Evolutionary conservation across 768 basidiomycete genomes (phyloP), one percentile per base, ranked within the genome.

Genomic region (Russula sp.): DNA sequence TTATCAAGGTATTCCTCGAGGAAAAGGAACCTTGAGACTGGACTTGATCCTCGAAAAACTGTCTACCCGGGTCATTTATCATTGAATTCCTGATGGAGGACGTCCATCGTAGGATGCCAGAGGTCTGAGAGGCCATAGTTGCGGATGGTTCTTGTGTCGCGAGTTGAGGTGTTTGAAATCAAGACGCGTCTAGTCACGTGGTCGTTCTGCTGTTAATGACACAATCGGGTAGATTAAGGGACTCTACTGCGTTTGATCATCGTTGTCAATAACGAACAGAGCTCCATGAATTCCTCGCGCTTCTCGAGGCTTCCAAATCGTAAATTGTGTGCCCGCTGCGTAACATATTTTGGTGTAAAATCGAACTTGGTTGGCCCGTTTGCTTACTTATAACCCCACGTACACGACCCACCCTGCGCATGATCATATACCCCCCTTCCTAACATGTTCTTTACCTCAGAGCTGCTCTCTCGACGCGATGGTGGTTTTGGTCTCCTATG

Each of bases 401-500:
- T 5, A n/a, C n/a, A 14, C 38, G 38, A 18, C 8, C 14, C 14
- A 13, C 50, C 28, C 20, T 34, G 48, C 24, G 16, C 54, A 34
- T 63, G 57, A 58, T 16, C 22, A 20, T 13, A 18, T 28, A 52
- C 46, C 16, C 34, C 18, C 16, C 28, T 36, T 55, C 24, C 20
- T 30, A 24, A 3, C 46, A 93, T 96, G 93, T 96, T 96, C 79
- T 96, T 92, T 75, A 84, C 90, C 49, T 79, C 88, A 8, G 92
- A 94, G 57, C 76, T 95, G 5, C 78, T 96, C 28, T 84, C 88
- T 22, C 86, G 83, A 69, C 80, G 92, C 64, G 92, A 95, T 69
- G 92, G 88, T 68, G 91, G 93, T 16, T 94, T 91, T 71, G 94
- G 93, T 62, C 82, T 94, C n/a, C 79, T 93, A 22, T 94, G 92